phyloP scores from a whole-genome alignment of 768 basidiomycete species.

The Termitomyces sp. region DNA sequence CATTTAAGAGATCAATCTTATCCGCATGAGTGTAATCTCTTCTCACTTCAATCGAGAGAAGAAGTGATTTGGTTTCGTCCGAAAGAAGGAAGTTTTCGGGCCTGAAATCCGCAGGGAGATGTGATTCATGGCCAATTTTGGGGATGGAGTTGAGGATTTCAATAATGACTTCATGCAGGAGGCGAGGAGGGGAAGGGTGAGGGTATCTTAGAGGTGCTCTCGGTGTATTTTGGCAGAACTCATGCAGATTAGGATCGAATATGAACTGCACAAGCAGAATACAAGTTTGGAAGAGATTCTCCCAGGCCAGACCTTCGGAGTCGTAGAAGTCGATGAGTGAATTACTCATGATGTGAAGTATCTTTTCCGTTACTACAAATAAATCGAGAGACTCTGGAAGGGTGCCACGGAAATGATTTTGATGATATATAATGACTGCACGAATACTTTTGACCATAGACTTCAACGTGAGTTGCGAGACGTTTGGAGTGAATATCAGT shows the following conservation, averaged over 20 bases:
- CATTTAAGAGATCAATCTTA: neutral
- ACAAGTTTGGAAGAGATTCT: neutral
- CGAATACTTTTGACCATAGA: neutral
- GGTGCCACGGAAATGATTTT: neutral
- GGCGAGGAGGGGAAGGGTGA: neutral
- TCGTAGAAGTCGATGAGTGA: neutral
- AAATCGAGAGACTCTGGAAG: neutral
- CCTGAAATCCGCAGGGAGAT: neutral
- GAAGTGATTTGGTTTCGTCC: neutral
- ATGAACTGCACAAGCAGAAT: neutral
- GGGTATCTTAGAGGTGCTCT: neutral
- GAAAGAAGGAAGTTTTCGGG: neutral
- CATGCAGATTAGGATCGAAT: neutral
- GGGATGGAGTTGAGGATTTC: neutral
- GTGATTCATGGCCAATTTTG: neutral
- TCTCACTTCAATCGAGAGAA: neutral
- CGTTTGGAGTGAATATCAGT: neutral
- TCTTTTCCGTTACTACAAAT: neutral
- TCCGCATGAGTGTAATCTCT: neutral
- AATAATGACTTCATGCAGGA: neutral
- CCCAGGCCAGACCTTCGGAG: neutral
- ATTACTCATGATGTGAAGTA: neutral
- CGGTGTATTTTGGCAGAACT: neutral
- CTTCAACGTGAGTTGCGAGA: neutral
- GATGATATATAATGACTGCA: neutral